These are phyloP conservation scores for Tetracladium setigerum DNA, from an alignment of 495 filamentous ascomycete genomes.

Conservation along the genomic window DNA sequence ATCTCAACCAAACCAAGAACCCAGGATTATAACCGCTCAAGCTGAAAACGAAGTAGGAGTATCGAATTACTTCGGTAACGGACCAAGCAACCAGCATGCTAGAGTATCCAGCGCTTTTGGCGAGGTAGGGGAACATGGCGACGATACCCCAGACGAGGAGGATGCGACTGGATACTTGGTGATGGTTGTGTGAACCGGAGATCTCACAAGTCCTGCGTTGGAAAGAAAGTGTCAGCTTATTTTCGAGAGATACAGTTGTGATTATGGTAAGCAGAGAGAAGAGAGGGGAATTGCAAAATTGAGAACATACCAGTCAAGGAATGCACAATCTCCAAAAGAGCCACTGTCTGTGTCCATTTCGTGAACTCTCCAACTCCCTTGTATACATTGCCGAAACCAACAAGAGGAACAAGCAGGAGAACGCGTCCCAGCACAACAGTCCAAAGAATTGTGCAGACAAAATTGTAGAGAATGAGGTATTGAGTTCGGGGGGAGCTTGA, in stretches of 20 bases:
- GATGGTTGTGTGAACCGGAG: conserved; percentile 74
- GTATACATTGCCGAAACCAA: conserved; percentile 46
- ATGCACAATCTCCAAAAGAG: conserved; percentile 77
- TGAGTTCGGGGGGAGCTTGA: conserved; percentile 32
- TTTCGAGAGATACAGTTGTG: background rate
- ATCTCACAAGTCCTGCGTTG: conserved; percentile 66
- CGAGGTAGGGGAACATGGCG: conserved; percentile 54
- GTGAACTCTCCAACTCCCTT: conserved; percentile 52
- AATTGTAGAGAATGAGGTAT: conserved; percentile 83
- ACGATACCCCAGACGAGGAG: conserved; percentile 80
- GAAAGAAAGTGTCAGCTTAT: conserved; percentile 7
- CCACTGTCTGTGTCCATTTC: conserved; percentile 74
- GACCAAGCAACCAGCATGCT: conserved; percentile 78
- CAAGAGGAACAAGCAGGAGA: conserved; percentile 33
- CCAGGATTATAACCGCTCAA: conserved; percentile 51
- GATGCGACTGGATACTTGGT: conserved; percentile 81
- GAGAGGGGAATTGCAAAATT: no score
- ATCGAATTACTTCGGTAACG: conserved; percentile 80
- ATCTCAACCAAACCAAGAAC: conserved; percentile 75
- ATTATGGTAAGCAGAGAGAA: background rate
- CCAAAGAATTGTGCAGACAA: conserved; percentile 69
- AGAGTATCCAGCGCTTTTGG: conserved; percentile 44
- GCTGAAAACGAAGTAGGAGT: conserved; percentile 76
- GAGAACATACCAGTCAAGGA: conserved; percentile 50
- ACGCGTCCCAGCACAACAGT: conserved; percentile 54